A percentile compares a stretch with the other conserved stretches of the same genome.
phyloP scores from a whole-genome alignment of 495 filamentous ascomycete species.

The Aspergillus ostianus region DNA sequence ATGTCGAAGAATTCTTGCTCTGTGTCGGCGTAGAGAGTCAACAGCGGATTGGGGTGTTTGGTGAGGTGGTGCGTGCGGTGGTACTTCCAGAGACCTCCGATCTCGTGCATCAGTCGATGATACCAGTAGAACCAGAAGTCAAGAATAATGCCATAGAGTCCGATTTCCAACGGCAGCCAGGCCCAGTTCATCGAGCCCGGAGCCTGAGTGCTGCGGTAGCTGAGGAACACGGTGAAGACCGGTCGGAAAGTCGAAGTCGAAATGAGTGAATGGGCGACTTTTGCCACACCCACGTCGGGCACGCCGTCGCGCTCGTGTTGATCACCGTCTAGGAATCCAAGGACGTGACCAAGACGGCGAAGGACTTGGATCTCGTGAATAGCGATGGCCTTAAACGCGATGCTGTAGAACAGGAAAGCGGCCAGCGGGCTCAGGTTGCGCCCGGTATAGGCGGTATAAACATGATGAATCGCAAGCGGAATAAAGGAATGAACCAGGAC shows the following conservation, averaged over 20 bases:
- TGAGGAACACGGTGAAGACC: constrained; percentile 32
- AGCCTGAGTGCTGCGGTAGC: constrained; percentile 23
- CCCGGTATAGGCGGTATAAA: constrained; percentile 26
- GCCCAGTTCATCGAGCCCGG: constrained; percentile 28
- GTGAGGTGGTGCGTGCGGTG: constrained; percentile 43
- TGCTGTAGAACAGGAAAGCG: constrained; percentile 27
- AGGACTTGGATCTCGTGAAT: constrained; percentile 23
- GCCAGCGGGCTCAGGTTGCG: constrained; percentile 20
- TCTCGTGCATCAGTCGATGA: constrained; percentile 37
- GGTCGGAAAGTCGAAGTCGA: constrained; percentile 33
- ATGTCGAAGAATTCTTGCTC: constrained; percentile 43
- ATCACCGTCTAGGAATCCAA: constrained; percentile 40
- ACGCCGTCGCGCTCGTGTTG: constrained; percentile 39
- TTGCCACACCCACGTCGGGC: constrained; percentile 33
- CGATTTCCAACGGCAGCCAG: constrained; percentile 31
- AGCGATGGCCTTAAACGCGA: constrained; percentile 15
- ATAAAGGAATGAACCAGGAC: constrained; percentile 27
- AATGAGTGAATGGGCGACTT: constrained; percentile 29
- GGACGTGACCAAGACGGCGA: constrained; percentile 23
- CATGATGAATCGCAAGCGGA: constrained; percentile 28
- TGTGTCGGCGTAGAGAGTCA: constrained; percentile 35
- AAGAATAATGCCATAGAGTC: constrained; percentile 36
- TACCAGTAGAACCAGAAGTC: constrained; percentile 48
- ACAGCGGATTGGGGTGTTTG: constrained; percentile 38
- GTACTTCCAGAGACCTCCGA: constrained; percentile 35